Evolutionary conservation across 768 basidiomycete genomes (phyloP).

Genomic region (Termitomyces sp.): DNA sequence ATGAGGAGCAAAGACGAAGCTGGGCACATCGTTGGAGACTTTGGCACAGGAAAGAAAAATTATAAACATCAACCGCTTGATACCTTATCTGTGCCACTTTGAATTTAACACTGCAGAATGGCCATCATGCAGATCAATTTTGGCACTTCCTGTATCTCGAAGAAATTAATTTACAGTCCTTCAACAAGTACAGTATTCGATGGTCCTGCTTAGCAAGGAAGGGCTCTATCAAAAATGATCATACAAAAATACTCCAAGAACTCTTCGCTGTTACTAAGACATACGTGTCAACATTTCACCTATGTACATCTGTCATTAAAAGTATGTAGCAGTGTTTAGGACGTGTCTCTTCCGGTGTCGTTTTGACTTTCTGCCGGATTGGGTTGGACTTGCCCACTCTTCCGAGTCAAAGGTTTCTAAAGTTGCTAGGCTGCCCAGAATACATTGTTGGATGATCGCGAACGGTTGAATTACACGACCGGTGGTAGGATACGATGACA

Average conservation of each 20-base stretch:
- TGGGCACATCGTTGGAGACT: slow-evolving; percentile 87
- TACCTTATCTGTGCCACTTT: slow-evolving; percentile 43
- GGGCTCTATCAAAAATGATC: no score
- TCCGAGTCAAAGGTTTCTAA: not conserved
- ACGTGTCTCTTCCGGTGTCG: no score
- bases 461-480: not conserved
- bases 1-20: slow-evolving; percentile 65
- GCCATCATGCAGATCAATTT: no score
- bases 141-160: not conserved
- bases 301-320: no score
- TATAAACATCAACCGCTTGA: slow-evolving; percentile 62
- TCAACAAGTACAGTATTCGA: not conserved
- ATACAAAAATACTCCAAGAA: no score
- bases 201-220: not conserved
- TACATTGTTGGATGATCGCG: not conserved
- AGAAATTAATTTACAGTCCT: not conserved
- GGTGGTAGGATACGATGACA: not conserved
- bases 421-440: not conserved
- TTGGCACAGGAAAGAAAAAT: slow-evolving; percentile 68
- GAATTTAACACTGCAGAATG: not conserved
- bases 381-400: not conserved
- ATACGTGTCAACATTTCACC: no score
- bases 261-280: no score
- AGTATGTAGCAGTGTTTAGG: no score
- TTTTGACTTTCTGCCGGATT: not conserved